A percentile compares a stretch with the other conserved stretches of the same genome.
phyloP scores from a whole-genome alignment of 2,329 filamentous ascomycete genomes.

The Talaromyces sp. region DNA sequence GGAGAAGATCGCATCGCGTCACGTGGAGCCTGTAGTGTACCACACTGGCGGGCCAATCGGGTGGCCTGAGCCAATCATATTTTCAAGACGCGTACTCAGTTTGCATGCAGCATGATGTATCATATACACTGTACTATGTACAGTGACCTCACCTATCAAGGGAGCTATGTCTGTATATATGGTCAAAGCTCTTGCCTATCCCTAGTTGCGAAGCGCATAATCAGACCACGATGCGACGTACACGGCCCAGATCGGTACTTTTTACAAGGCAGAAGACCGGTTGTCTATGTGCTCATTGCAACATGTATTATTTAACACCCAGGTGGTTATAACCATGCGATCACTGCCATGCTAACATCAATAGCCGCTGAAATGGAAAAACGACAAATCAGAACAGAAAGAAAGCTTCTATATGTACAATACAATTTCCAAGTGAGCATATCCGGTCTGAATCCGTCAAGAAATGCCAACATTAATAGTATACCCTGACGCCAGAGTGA shows the following conservation, averaged over 20 bases:
- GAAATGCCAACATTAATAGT: slow-evolving; percentile 36
- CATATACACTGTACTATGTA: neutral
- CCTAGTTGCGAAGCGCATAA: neutral
- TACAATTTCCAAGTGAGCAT: slow-evolving; percentile 38
- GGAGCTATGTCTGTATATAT: neutral
- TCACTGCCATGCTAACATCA: slow-evolving; percentile 19
- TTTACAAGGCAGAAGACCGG: no score
- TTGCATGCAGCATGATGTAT: neutral
- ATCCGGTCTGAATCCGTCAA: slow-evolving; percentile 38
- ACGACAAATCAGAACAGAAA: slow-evolving; percentile 14
- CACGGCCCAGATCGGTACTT: no score
- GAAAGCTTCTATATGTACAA: slow-evolving; percentile 42
- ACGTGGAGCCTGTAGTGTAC: slow-evolving; percentile 7
- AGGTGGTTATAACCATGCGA: slow-evolving; percentile 7
- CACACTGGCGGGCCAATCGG: slow-evolving; percentile 5
- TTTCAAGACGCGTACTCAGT: neutral
- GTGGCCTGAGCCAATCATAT: neutral
- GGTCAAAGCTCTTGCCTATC: neutral
- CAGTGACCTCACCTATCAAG: neutral
- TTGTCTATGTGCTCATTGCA: slow-evolving; percentile 16
- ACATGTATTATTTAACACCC: slow-evolving; percentile 18
- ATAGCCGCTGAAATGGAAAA: slow-evolving; percentile 16
- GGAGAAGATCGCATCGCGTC: neutral
- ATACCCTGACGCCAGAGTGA: slow-evolving; percentile 46
- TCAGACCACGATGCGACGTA: no score